A percentile compares a stretch with the other conserved stretches of the same genome.
These are phyloP conservation scores for Rutstroemia sydowiana DNA, from an alignment of 2,329 filamentous ascomycete genomes.

Conservation along the genomic window DNA sequence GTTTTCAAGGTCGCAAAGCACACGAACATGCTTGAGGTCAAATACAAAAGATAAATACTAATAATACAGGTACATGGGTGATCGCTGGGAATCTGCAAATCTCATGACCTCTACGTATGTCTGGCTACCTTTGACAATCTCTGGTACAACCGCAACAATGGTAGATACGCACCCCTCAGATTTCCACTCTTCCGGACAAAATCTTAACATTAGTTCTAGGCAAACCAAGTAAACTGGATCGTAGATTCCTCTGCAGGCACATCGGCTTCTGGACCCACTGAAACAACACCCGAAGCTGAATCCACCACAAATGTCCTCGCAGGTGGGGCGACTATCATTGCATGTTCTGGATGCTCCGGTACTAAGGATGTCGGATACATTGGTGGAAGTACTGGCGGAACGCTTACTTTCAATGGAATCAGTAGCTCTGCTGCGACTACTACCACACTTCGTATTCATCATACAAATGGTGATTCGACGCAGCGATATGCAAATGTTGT, in stretches of 20 bases:
- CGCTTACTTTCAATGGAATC: conserved; percentile 41
- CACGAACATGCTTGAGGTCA: too few species aligned
- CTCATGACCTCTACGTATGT: conserved; percentile 55
- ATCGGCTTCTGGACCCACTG: conserved; percentile 37
- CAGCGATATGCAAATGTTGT: conserved; percentile 46
- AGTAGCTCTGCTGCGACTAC: conserved; percentile 36
- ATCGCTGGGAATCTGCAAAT: conserved; percentile 56
- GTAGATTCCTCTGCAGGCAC: conserved; percentile 38
- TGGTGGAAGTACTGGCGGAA: conserved; percentile 41
- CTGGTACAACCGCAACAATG: conserved; percentile 43
- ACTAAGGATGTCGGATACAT: conserved; percentile 45
- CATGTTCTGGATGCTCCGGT: conserved; percentile 46
- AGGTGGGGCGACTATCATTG: conserved; percentile 38
- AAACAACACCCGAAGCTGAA: conserved; percentile 47
- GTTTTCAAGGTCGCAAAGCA: too few species aligned
- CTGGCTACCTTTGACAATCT: conserved; percentile 53
- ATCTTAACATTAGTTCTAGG: background rate
- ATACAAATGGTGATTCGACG: conserved; percentile 46
- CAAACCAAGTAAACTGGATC: conserved; percentile 49
- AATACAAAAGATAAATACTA: background rate
- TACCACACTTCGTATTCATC: conserved; percentile 47
- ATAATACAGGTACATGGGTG: conserved; percentile 52
- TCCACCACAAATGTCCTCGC: conserved; percentile 33
- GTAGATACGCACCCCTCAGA: conserved; percentile 14
- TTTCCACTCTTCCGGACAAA: background rate